phyloP scores from a whole-genome alignment of 805 yeast genomes.

The Saturnispora ahearnii region DNA sequence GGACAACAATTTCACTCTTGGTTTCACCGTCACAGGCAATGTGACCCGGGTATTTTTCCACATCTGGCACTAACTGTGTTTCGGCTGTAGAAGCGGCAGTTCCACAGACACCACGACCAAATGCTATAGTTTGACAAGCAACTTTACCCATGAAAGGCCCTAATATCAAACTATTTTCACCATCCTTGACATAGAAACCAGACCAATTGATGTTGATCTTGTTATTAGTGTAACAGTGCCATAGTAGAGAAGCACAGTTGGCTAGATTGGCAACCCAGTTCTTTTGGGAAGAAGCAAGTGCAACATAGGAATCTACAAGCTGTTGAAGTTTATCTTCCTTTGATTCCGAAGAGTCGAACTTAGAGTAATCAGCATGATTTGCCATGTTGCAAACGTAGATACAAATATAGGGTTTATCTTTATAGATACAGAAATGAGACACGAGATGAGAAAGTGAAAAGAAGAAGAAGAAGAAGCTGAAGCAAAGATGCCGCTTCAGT shows the following conservation, averaged over 20 bases:
- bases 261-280: conserved; percentile 90
- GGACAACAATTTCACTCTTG: conserved; percentile 87
- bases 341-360: conserved; percentile 32
- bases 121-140: conserved; percentile 75
- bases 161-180: conserved; percentile 39
- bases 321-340: conserved; percentile 50
- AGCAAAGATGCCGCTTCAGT: no score
- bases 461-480: no score
- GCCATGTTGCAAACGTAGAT: conserved; percentile 2
- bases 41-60: conserved; percentile 76
- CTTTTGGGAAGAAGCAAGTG: conserved; percentile 49
- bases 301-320: conserved; percentile 52
- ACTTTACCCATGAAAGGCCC: conserved; percentile 98
- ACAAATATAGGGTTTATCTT: neutral
- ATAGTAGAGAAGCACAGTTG: conserved; percentile 75
- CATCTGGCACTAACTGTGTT: conserved; percentile 76
- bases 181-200: conserved; percentile 67
- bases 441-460: neutral
- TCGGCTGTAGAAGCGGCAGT: conserved; percentile 49
- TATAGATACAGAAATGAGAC: neutral
- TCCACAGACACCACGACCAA: conserved; percentile 92
- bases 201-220: conserved; percentile 73
- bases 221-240: conserved; percentile 71
- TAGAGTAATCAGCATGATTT: conserved; percentile 71
- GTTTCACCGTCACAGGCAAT: conserved; percentile 98